Percentiles rank a stretch among this genome's conserved stretches.
Conservation (phyloP, 495 filamentous ascomycete genomes). For the Annulohypoxylon moriforme region DNA sequence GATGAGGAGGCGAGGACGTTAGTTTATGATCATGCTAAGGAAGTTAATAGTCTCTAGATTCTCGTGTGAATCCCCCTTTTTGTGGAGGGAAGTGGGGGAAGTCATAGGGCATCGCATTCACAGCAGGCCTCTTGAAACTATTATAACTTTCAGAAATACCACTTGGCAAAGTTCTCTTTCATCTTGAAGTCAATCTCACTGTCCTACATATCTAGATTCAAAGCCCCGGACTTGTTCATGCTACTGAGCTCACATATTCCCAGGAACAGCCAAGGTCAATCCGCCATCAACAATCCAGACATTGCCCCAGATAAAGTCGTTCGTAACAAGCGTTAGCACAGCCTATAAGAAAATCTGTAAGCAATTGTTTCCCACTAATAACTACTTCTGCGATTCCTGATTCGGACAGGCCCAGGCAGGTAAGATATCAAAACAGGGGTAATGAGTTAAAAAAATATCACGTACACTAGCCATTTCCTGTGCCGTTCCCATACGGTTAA, state of each 20-base stretch:
- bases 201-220: too few species aligned
- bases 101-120: too few species aligned
- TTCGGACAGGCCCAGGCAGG: background rate
- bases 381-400: background rate
- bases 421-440: background rate
- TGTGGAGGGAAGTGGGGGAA: too few species aligned
- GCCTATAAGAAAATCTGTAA: constrained; percentile 17
- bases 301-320: constrained; percentile 47
- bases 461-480: constrained; percentile 46
- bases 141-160: too few species aligned
- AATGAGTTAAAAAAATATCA: background rate
- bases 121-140: too few species aligned
- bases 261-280: constrained; percentile 13
- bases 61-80: too few species aligned
- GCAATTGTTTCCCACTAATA: background rate
- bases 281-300: constrained; percentile 38
- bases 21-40: constrained; percentile 68
- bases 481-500: constrained; percentile 46
- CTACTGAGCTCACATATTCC: constrained; percentile 23
- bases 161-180: too few species aligned
- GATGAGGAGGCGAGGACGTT: constrained; percentile 64
- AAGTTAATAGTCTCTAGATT: constrained; percentile 47
- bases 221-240: too few species aligned
- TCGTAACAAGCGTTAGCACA: constrained; percentile 40
- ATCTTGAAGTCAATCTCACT: too few species aligned